These are phyloP conservation scores for Mucor saturninus DNA, from an alignment of 371 early-diverging fungal genomes.

Conservation along the genomic window DNA sequence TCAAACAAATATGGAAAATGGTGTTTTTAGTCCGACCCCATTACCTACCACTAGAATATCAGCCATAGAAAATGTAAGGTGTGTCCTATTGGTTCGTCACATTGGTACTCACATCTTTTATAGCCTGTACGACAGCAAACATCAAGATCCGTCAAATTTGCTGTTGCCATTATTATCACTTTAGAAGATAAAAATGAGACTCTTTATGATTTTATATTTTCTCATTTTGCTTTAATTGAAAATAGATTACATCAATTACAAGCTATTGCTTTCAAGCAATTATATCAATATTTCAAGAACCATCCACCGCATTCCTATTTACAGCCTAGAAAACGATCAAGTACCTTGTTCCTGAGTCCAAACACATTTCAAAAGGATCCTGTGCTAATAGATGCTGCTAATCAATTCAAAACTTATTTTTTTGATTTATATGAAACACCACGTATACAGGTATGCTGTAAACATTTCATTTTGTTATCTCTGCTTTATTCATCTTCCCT, in stretches of 20 bases:
- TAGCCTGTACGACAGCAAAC: slow-evolving; percentile 45
- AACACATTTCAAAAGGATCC: slow-evolving; percentile 60
- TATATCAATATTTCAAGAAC: slow-evolving; percentile 47
- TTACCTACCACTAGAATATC: slow-evolving; percentile 46
- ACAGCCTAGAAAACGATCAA: slow-evolving; percentile 29
- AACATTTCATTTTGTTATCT: too few species aligned
- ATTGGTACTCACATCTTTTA: slow-evolving; percentile 5
- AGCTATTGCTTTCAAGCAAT: slow-evolving; percentile 52
- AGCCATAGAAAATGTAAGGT: slow-evolving; percentile 20
- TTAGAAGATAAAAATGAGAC: slow-evolving; percentile 54
- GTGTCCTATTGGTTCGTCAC: not conserved
- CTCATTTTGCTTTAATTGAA: slow-evolving; percentile 70
- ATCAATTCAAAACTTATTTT: slow-evolving; percentile 56
- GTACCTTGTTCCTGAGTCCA: slow-evolving; percentile 41
- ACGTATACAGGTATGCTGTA: slow-evolving; percentile 60
- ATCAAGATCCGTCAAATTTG: slow-evolving; percentile 60
- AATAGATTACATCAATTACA: slow-evolving; percentile 66
- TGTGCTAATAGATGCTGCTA: slow-evolving; percentile 50
- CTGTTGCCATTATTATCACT: slow-evolving; percentile 64
- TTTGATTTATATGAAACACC: slow-evolving; percentile 62
- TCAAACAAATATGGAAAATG: slow-evolving; percentile 70
- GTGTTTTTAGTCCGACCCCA: slow-evolving; percentile 66
- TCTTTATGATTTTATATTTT: slow-evolving; percentile 65
- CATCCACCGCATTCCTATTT: slow-evolving; percentile 18
- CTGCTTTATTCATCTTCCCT: not conserved